These are phyloP conservation scores for Saccharomyces cerevisiae DNA, from an alignment of 805 yeast species.

Conservation along the genomic window DNA sequence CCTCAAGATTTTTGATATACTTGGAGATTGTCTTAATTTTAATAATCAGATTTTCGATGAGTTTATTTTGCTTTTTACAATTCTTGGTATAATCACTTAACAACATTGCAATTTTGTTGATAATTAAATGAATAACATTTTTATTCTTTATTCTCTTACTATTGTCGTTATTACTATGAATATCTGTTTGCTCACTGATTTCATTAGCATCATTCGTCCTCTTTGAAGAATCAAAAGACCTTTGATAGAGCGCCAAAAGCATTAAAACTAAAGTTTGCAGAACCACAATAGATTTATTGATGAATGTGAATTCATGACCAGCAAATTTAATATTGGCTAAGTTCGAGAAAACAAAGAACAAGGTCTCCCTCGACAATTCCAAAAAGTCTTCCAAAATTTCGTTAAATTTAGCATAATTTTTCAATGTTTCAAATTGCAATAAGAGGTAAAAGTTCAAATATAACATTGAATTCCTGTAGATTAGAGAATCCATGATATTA, in stretches of 20 bases:
- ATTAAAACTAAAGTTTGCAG: constrained; percentile 19
- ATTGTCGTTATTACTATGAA: background rate
- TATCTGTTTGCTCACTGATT: background rate
- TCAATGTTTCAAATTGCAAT: constrained; percentile 20
- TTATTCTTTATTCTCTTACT: background rate
- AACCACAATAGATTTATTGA: constrained; percentile 22
- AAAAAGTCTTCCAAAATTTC: constrained; percentile 19
- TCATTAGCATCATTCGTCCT: background rate
- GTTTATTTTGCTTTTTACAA: constrained; percentile 17
- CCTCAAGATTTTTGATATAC: constrained; percentile 7
- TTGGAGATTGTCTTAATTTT: constrained; percentile 15
- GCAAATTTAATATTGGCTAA: constrained; percentile 26
- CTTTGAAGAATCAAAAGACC: constrained; percentile 5
- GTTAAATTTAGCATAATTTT: constrained; percentile 13
- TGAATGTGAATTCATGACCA: constrained; percentile 26
- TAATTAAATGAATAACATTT: background rate
- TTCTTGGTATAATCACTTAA: constrained; percentile 26
- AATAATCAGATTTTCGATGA: constrained; percentile 11
- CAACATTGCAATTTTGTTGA: constrained; percentile 23
- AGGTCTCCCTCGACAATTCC: constrained; percentile 21
- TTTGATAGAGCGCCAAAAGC: constrained; percentile 20
- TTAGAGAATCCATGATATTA: constrained; percentile 22
- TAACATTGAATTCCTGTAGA: constrained; percentile 22
- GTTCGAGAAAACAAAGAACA: constrained; percentile 27
- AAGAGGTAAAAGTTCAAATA: constrained; percentile 18